Evolutionary conservation across 1,139 yeast genomes (phyloP), one percentile per base, ranked within the genome.

Genomic region (Yamadazyma epiphylla): DNA sequence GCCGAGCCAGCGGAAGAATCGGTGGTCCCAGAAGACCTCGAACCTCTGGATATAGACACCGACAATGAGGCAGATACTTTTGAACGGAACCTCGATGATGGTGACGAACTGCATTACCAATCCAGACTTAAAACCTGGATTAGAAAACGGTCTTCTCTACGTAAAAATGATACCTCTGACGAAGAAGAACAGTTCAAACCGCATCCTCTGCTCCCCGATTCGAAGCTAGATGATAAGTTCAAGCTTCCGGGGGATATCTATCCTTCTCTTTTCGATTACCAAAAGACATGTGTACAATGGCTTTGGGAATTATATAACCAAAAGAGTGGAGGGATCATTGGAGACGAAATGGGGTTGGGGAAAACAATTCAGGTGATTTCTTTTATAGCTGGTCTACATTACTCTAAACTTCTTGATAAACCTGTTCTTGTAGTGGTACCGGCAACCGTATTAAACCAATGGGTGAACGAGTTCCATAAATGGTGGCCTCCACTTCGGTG

Each of bases 401-500:
- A 88, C 51, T 84, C 95, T 12, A 80, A 82, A 0, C 60, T 75
- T 31, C 58, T 91, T 4, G 71, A 75, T 14, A 83, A 82, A 27
- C 98, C 98, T 0, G 82, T 84, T 0, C 52, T 91, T 22, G 72
- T 91, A 24, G 96, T 91, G 0, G 95, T 96, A 36, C 98, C 98
- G 0, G 97, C 98, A 0, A 91, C 98, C 0, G 96, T 91, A 0
- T 65, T 91, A 70, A 83, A 78, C 39, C 98, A 91, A 51, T 91
- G 98, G 98, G 94, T 89, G 5, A 83, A 81, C 40, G 98, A 91
- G 53, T 79, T 91, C 34, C 98, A 91, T 48, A 72, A 82, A 29
- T 91, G 98, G 98, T 91, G 97, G 97, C 97, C 98, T 2, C 89
- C 96, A 0, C 66, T 94, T 17, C 60, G 98, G 36, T 79, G 91